phyloP scores from a whole-genome alignment of 2,329 filamentous ascomycete species.

The Aspergillus clavatus region DNA sequence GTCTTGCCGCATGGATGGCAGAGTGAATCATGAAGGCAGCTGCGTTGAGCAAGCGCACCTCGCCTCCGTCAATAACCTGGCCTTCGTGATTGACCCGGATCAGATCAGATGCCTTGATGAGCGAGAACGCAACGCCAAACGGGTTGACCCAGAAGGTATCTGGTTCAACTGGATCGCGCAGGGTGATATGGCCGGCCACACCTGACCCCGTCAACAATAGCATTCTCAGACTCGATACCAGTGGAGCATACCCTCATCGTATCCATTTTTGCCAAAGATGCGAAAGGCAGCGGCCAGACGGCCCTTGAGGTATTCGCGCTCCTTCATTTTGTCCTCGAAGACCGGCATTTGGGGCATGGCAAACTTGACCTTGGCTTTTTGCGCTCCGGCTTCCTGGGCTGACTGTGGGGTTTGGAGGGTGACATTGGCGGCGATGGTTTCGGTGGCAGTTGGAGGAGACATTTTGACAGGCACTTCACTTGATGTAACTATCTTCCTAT shows the following conservation, averaged over 20 bases:
- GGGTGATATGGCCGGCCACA: conserved; percentile 60
- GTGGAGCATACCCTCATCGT: conserved; percentile 43
- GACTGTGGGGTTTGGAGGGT: conserved; percentile 18
- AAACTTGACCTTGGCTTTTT: conserved; percentile 30
- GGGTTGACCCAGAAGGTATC: conserved; percentile 64
- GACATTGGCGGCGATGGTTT: conserved; percentile 14
- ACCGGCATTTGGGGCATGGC: conserved; percentile 31
- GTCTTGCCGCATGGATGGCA: conserved; percentile 52
- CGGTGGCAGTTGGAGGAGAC: conserved; percentile 27
- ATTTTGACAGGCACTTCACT: conserved; percentile 9
- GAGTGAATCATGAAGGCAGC: conserved; percentile 51
- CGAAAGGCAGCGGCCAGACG: conserved; percentile 54
- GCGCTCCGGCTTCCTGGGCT: conserved; percentile 19
- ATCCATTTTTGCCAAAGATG: conserved; percentile 55
- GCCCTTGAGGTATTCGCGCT: conserved; percentile 52
- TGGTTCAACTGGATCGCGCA: conserved; percentile 57
- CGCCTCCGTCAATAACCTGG: conserved; percentile 59
- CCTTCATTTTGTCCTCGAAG: conserved; percentile 41
- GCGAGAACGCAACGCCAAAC: conserved; percentile 58
- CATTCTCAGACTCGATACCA: neutral
- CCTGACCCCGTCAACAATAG: conserved; percentile 28
- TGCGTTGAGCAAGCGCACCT: conserved; percentile 43
- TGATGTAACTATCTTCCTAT: neutral
- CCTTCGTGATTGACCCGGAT: conserved; percentile 61
- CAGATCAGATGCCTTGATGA: conserved; percentile 62